Conservation (phyloP, 805 yeast genomes). For the Metschnikowia matae region DNA sequence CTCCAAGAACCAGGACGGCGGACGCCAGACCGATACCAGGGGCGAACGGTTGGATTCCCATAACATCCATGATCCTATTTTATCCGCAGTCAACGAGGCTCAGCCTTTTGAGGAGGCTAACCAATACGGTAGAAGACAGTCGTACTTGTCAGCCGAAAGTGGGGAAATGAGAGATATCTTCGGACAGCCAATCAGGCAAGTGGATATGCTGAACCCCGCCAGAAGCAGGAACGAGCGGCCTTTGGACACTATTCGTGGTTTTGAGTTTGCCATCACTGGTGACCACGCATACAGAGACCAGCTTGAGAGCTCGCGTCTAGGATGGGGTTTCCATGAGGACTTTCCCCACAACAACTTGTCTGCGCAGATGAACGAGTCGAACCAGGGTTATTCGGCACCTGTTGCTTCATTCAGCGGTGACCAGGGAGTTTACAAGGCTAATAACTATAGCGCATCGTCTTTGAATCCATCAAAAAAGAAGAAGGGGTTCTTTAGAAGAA, state of each 20-base stretch:
- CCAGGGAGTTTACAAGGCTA: constrained; percentile 49
- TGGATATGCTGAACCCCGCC: constrained; percentile 91
- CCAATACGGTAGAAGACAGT: constrained; percentile 42
- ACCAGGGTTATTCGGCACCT: constrained; percentile 36
- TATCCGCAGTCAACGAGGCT: constrained; percentile 89
- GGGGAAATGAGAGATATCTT: constrained; percentile 72
- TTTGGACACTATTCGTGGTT: constrained; percentile 87
- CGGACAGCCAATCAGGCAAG: constrained; percentile 72
- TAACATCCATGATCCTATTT: constrained; percentile 71
- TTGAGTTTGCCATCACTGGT: constrained; percentile 92
- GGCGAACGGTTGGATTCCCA: constrained; percentile 8
- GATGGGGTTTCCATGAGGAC: constrained; percentile 83
- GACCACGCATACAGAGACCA: constrained; percentile 76
- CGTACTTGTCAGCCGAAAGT: constrained; percentile 44
- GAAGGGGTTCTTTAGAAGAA: constrained; percentile 75
- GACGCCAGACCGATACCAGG: constrained; percentile 17
- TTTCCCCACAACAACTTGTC: constrained; percentile 53
- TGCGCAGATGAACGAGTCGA: constrained; percentile 17
- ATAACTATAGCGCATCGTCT: constrained; percentile 53
- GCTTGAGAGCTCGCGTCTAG: constrained; percentile 71
- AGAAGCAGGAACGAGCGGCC: constrained; percentile 95
- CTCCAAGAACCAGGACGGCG: constrained; percentile 22
- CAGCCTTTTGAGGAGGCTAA: constrained; percentile 83
- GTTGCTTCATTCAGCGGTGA: constrained; percentile 36
- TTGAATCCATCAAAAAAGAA: constrained; percentile 48